These are phyloP conservation scores for Actinomortierella wolfii DNA, from an alignment of 371 early-diverging fungal genomes.

Conservation along the genomic window DNA sequence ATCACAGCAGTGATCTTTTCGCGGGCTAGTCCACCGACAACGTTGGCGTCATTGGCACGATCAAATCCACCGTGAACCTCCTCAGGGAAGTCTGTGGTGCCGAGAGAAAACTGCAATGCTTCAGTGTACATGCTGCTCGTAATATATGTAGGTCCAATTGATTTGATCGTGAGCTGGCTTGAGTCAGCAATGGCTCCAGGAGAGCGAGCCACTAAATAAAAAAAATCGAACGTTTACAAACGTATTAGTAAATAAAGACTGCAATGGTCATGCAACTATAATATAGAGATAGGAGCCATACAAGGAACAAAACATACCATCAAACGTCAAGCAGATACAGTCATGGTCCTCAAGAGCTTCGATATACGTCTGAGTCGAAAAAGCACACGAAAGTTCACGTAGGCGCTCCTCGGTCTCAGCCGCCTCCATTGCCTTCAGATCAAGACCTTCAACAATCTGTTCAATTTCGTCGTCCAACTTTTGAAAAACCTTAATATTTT, in stretches of 20 bases:
- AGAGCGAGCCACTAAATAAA: slow-evolving; percentile 25
- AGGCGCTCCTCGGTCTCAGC: slow-evolving; percentile 29
- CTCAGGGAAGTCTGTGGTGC: slow-evolving; percentile 21
- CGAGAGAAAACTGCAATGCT: slow-evolving; percentile 38
- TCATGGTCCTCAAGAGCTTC: slow-evolving; percentile 48
- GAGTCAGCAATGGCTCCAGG: slow-evolving; percentile 48
- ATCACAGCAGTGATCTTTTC: slow-evolving; percentile 45
- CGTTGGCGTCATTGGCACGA: slow-evolving; percentile 23
- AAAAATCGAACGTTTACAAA: background rate
- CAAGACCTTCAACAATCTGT: slow-evolving; percentile 27
- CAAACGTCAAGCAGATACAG: slow-evolving; percentile 49
- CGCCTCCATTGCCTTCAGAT: slow-evolving; percentile 36
- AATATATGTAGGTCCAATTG: slow-evolving; percentile 46
- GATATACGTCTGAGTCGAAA: slow-evolving; percentile 48
- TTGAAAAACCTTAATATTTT: slow-evolving; percentile 40
- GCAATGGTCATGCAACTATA: background rate
- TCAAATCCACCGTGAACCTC: slow-evolving; percentile 50
- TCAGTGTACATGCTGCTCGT: slow-evolving; percentile 48
- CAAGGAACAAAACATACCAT: slow-evolving; percentile 28
- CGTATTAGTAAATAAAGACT: background rate
- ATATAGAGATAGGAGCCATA: too few relatives aligned
- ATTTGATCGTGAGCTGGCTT: slow-evolving; percentile 45
- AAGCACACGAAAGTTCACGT: slow-evolving; percentile 37
- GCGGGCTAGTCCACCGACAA: slow-evolving; percentile 32
- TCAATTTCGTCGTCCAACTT: slow-evolving; percentile 41